phyloP scores from a whole-genome alignment of 2,329 filamentous ascomycete species.

The Ceratocystiopsis sp. region DNA sequence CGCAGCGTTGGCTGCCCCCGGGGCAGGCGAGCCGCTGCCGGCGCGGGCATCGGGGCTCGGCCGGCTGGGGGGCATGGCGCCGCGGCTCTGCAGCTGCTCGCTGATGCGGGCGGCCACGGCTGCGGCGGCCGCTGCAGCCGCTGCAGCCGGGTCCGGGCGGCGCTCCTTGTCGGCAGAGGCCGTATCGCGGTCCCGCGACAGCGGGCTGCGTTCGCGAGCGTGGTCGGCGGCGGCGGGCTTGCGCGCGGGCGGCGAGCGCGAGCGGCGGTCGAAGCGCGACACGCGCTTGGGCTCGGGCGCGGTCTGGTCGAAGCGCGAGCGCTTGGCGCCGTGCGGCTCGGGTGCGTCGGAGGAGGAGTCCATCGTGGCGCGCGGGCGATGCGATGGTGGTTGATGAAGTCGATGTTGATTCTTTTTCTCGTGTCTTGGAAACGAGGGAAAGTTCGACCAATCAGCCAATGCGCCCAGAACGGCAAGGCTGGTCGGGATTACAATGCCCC shows the following conservation, averaged over 20 bases:
- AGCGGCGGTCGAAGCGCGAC: conserved; percentile 83
- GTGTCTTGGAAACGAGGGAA: too few relatives aligned
- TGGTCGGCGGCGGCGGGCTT: conserved; percentile 54
- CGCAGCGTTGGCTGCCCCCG: conserved; percentile 46
- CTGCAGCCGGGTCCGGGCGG: conserved; percentile 52
- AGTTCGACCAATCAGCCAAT: too few relatives aligned
- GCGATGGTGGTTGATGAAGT: too few relatives aligned
- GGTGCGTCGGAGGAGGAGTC: conserved; percentile 55
- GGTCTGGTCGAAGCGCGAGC: conserved; percentile 87
- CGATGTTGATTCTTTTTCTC: too few relatives aligned
- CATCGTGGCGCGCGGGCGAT: too few relatives aligned
- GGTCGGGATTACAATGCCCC: too few relatives aligned
- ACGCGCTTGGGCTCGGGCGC: conserved; percentile 60
- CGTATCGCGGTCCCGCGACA: conserved; percentile 30
- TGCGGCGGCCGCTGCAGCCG: conserved; percentile 68
- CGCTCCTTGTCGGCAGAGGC: conserved; percentile 20
- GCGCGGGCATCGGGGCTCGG: too few relatives aligned
- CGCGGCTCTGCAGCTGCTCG: conserved; percentile 56
- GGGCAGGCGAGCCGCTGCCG: too few relatives aligned
- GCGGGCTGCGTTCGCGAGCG: conserved; percentile 65
- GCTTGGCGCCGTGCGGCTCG: conserved; percentile 41
- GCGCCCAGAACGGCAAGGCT: too few relatives aligned
- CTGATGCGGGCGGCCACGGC: conserved; percentile 82
- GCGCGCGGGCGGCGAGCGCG: conserved; percentile 58
- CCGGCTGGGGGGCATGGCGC: too few relatives aligned